Percentiles rank a stretch among this genome's conserved stretches.
Evolutionary conservation across 345 rosid species (phyloP).

Genomic region (Eucalyptus grandis): DNA sequence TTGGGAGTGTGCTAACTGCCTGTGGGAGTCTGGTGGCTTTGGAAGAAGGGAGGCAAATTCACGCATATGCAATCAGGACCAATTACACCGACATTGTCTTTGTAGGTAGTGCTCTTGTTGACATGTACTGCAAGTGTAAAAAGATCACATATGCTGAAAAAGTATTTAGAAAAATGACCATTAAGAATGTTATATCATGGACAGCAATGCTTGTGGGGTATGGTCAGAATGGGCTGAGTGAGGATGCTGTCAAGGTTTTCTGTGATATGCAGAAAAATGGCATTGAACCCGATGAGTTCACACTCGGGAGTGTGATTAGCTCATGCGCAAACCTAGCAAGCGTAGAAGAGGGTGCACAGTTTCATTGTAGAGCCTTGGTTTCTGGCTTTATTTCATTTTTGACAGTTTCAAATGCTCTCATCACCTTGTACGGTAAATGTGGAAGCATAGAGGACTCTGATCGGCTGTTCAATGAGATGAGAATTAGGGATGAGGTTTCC

Average conservation of each 20-base stretch:
- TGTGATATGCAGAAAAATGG: constrained; percentile 67
- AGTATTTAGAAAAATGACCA: constrained; percentile 47
- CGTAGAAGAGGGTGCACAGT: constrained; percentile 86
- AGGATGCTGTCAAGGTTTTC: constrained; percentile 63
- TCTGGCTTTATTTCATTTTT: constrained; percentile 50
- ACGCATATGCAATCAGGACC: constrained; percentile 49
- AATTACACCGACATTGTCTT: constrained; percentile 44
- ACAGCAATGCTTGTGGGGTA: constrained; percentile 93
- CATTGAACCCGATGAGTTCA: constrained; percentile 71
- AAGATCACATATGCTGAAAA: constrained; percentile 42
- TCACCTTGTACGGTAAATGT: constrained; percentile 87
- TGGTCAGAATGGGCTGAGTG: constrained; percentile 71
- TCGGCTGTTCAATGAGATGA: constrained; percentile 65
- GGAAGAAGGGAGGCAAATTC: constrained; percentile 63
- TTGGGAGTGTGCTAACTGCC: constrained; percentile 76
- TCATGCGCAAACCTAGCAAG: constrained; percentile 87
- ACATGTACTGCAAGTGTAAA: constrained; percentile 89
- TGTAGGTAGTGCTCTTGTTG: constrained; percentile 87
- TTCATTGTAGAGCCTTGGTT: constrained; percentile 57
- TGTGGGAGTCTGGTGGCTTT: constrained; percentile 54
- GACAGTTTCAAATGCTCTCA: constrained; percentile 78
- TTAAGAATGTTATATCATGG: constrained; percentile 86
- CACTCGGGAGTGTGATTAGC: constrained; percentile 80
- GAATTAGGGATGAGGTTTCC: constrained; percentile 61
- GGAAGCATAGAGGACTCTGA: constrained; percentile 58